phyloP scores from a whole-genome alignment of 1,284 basidiomycete species.

The Moesziomyces parantarcticus region DNA sequence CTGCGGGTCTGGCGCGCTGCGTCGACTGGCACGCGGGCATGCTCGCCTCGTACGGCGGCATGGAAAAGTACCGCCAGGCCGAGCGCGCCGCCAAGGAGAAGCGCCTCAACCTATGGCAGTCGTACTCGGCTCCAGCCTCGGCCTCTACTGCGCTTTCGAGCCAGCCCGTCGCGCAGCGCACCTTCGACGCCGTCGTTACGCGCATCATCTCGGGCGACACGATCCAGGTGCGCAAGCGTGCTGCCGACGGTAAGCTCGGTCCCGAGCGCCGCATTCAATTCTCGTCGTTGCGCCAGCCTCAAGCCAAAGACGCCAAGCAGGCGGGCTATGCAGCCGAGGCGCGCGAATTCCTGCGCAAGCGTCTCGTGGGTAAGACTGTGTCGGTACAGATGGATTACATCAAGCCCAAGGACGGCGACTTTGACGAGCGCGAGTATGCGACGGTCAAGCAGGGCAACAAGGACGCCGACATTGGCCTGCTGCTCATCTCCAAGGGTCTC shows the following conservation, averaged over 20 bases:
- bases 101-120: slow-evolving; percentile 81
- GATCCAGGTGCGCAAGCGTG: slow-evolving; percentile 70
- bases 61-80: slow-evolving; percentile 77
- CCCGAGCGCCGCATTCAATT: slow-evolving; percentile 88
- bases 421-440: slow-evolving; percentile 62
- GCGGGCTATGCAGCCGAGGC: slow-evolving; percentile 90
- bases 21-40: slow-evolving; percentile 99
- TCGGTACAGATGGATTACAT: slow-evolving; percentile 62
- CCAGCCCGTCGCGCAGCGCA: slow-evolving; percentile 45
- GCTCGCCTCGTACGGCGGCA: slow-evolving; percentile 74
- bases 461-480: slow-evolving; percentile 81
- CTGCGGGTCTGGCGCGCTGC: slow-evolving; percentile 85
- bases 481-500: slow-evolving; percentile 90
- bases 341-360: slow-evolving; percentile 72
- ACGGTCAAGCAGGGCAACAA: slow-evolving; percentile 56
- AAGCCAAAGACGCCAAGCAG: slow-evolving; percentile 81
- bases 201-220: slow-evolving; percentile 94
- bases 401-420: slow-evolving; percentile 60
- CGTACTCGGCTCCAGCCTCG: slow-evolving; percentile 65
- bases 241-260: slow-evolving; percentile 68
- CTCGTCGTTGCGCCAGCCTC: slow-evolving; percentile 82
- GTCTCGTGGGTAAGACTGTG: slow-evolving; percentile 58
- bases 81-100: slow-evolving; percentile 88
- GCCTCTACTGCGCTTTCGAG: slow-evolving; percentile 36
- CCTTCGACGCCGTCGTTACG: slow-evolving; percentile 79